These are phyloP conservation scores for Clathrus columnatus DNA, from an alignment of 768 basidiomycete genomes.

Conservation along the genomic window DNA sequence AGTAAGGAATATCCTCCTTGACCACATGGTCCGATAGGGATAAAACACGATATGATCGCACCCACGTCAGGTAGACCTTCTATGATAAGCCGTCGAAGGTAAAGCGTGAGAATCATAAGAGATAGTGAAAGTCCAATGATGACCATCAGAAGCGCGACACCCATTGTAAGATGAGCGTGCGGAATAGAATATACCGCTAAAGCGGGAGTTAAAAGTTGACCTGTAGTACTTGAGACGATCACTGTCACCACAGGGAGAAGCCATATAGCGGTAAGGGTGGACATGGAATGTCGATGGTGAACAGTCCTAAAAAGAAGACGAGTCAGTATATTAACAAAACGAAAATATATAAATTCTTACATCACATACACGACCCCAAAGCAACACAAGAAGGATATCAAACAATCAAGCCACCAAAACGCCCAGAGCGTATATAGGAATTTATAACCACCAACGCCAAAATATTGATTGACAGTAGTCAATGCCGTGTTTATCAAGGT, in stretches of 20 bases:
- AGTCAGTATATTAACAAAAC: background rate
- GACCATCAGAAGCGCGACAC: conserved; percentile 47
- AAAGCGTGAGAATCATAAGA: conserved; percentile 58
- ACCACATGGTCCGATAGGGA: conserved; percentile 68
- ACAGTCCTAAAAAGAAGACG: conserved; percentile 36
- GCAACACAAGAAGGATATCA: conserved; percentile 46
- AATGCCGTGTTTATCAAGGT: conserved; percentile 49
- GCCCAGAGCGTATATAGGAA: conserved; percentile 53
- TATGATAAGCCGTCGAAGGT: conserved; percentile 49
- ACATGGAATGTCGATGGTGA: conserved; percentile 48
- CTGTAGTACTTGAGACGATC: conserved; percentile 61
- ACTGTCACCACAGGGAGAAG: conserved; percentile 69
- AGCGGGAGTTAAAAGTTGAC: conserved; percentile 47
- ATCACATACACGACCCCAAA: conserved; percentile 59
- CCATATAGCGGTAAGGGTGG: conserved; percentile 55
- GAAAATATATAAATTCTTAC: conserved; percentile 32
- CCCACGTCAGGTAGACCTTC: conserved; percentile 43
- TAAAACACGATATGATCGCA: conserved; percentile 49
- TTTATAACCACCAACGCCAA: conserved; percentile 38
- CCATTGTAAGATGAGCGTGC: conserved; percentile 47
- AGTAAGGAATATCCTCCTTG: conserved; percentile 55
- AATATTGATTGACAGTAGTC: conserved; percentile 34
- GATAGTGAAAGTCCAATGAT: conserved; percentile 49
- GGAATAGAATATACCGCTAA: conserved; percentile 36
- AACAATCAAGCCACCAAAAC: conserved; percentile 62